Conservation (phyloP, 2,329 filamentous ascomycete species). For the Trichoderma sp. region DNA sequence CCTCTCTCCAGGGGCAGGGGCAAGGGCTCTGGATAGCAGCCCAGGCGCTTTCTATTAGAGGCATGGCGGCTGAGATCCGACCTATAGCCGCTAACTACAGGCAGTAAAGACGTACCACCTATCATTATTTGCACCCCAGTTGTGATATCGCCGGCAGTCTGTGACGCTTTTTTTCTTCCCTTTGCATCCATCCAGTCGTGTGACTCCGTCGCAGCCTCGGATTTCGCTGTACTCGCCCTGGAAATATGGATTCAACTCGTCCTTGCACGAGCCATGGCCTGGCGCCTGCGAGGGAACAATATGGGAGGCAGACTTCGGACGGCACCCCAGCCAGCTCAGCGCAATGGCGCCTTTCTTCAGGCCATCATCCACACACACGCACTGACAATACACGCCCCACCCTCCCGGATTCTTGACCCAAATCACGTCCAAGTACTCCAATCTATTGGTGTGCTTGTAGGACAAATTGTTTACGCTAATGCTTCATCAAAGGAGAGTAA, state of each 20-base stretch:
- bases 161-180: background rate
- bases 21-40: background rate
- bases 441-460: background rate
- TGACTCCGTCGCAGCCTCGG: background rate
- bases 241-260: background rate
- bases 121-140: background rate
- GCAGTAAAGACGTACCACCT: background rate
- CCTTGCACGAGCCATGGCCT: background rate
- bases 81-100: background rate
- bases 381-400: slow-evolving; percentile 17
- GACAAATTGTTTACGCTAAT: background rate
- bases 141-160: slow-evolving; percentile 1
- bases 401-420: background rate
- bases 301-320: background rate
- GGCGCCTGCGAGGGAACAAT: background rate
- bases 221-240: background rate
- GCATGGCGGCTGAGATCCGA: slow-evolving; percentile 23
- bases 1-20: background rate
- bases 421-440: background rate
- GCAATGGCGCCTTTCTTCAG: background rate
- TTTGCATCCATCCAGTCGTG: background rate
- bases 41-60: background rate
- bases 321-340: background rate
- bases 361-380: slow-evolving; percentile 3
- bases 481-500: background rate